Evolutionary conservation across 805 yeast species (phyloP), one percentile per base, ranked within the genome.

Genomic region (Saccharomycopsis sp.): DNA sequence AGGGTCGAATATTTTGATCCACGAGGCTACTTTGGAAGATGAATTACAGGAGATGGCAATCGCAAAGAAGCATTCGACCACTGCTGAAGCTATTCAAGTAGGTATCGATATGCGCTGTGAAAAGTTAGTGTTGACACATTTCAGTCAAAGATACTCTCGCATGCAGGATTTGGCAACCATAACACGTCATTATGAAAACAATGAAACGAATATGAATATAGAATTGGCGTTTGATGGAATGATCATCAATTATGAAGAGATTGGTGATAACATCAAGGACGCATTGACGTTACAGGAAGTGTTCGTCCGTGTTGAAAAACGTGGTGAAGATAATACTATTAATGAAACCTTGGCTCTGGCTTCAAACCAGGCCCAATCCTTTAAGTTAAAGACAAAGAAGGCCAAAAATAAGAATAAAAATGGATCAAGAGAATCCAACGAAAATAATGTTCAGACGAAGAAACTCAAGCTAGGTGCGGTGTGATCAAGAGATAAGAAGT

Each of bases 11-110:
- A 69, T 94, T 54, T 76, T 94, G 59, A 84, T 94, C 54, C 99
- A 94, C 70, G 99, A 94, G 70, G 92, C 97, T 0, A 89, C 99
- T 0, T 79, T 94, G 62, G 97, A 89, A 58, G 89, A 90, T 69
- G 88, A 80, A 35, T 75, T 90, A 53, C 73, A 77, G 3, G 84
- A 80, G 56, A 97, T 91, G 69, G 99, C 99, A 0, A 70, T 80
- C 25, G 77, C 80, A 38, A 94, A 94, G 69, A 81, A 83, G 61
- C 99, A 94, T 68, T 84, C 96, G 14, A 94, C 99, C 0, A 82
- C 91, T 58, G 80, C 87, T 20, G 98, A 93, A 67, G 98, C 98
- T 0, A 76, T 92, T 29, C 75, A 73, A 15, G 84, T 91, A 1
- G 83, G 89, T 0, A 75, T 79, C 57, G 70, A 74, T 42, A 93